Evolutionary conservation across 257 asterid species (phyloP).

Genomic region (Euphrasia confusa): DNA sequence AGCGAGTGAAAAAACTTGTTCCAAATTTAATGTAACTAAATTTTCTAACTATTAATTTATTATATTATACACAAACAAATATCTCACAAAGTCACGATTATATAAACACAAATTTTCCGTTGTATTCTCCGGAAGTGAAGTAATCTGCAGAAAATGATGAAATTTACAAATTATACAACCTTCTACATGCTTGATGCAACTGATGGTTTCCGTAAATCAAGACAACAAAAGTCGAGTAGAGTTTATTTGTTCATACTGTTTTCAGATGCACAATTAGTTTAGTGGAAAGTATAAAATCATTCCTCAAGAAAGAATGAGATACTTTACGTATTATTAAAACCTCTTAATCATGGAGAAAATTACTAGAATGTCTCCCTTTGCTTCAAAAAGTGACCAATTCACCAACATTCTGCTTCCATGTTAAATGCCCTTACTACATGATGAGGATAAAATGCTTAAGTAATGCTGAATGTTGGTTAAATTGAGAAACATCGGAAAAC

Average conservation of each 20-base stretch:
- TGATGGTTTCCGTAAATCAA: slow-evolving; percentile 8
- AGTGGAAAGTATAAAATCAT: slow-evolving; percentile 10
- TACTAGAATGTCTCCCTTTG: slow-evolving; percentile 97
- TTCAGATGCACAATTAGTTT: slow-evolving; percentile 15
- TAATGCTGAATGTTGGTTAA: slow-evolving; percentile 13
- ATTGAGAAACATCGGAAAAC: slow-evolving; percentile 9
- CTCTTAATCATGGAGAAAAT: slow-evolving; percentile 18
- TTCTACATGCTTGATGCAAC: not conserved
- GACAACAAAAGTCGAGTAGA: not conserved
- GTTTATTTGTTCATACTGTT: not conserved
- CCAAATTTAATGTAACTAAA: too few species aligned
- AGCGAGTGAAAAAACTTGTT: not conserved
- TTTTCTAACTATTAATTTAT: too few species aligned
- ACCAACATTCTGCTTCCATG: slow-evolving; percentile 96
- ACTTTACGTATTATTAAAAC: slow-evolving; percentile 7
- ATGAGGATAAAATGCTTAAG: slow-evolving; percentile 20
- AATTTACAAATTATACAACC: slow-evolving; percentile 7
- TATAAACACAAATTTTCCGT: too few species aligned
- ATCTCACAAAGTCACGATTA: not conserved
- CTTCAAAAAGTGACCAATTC: slow-evolving; percentile 76
- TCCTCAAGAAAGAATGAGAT: slow-evolving; percentile 16
- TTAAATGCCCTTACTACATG: slow-evolving; percentile 90
- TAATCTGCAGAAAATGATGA: not conserved
- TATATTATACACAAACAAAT: not conserved
- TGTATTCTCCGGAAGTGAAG: not conserved